These are phyloP conservation scores for Talaromyces sp. DNA, from an alignment of 2,329 filamentous ascomycete genomes.

Conservation along the genomic window DNA sequence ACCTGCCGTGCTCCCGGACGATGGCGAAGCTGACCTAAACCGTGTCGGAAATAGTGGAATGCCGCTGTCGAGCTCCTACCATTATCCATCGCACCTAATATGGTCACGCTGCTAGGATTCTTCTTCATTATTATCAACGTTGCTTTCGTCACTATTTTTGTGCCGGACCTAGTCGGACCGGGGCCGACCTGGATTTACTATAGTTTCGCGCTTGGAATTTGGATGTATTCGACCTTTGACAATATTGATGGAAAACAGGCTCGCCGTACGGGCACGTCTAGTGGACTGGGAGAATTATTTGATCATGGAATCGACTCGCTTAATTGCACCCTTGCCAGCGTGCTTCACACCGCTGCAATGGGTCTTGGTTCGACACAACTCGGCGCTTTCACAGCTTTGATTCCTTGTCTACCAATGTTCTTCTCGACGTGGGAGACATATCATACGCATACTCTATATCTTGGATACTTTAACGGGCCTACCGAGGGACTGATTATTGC, in stretches of 20 bases:
- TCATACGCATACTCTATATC: slow-evolving; percentile 93
- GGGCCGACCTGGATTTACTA: slow-evolving; percentile 90
- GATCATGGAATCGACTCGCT: slow-evolving; percentile 98
- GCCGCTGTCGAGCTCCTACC: slow-evolving; percentile 86
- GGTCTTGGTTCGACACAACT: slow-evolving; percentile 77
- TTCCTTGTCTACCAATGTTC: slow-evolving; percentile 95
- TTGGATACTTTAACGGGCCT: slow-evolving; percentile 94
- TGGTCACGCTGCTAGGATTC: slow-evolving; percentile 94
- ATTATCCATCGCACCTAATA: slow-evolving; percentile 94
- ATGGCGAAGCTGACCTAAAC: background rate
- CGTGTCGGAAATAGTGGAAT: slow-evolving; percentile 68
- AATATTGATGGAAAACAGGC: slow-evolving; percentile 99
- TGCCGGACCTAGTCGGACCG: slow-evolving; percentile 87
- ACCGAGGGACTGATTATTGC: slow-evolving; percentile 93
- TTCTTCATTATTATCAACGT: slow-evolving; percentile 89
- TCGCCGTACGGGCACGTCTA: slow-evolving; percentile 87
- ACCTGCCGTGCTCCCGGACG: background rate
- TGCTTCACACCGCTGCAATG: slow-evolving; percentile 90
- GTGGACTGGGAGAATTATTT: slow-evolving; percentile 90
- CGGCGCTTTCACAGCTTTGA: slow-evolving; percentile 84
- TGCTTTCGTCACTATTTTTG: slow-evolving; percentile 65
- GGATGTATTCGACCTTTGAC: slow-evolving; percentile 99
- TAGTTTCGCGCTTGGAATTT: slow-evolving; percentile 90
- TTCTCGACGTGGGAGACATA: slow-evolving; percentile 99
- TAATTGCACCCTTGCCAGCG: slow-evolving; percentile 89